phyloP scores from a whole-genome alignment of 768 basidiomycete species.

The Boletus vermiculosoides region DNA sequence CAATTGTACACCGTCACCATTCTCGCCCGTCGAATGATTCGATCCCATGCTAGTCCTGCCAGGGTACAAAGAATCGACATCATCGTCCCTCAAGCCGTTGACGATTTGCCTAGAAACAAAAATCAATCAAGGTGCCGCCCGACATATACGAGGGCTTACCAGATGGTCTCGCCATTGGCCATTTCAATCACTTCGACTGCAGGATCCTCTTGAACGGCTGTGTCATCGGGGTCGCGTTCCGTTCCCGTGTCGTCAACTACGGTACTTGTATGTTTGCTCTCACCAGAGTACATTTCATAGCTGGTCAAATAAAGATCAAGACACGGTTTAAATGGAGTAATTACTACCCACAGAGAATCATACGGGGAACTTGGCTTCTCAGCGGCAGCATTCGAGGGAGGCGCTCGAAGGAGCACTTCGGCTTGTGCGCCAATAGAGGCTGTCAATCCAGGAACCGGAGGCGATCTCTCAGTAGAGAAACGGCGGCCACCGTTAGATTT shows the following conservation, averaged over 20 bases:
- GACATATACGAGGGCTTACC: conserved; percentile 46
- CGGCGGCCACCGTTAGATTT: conserved; percentile 51
- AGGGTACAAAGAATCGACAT: conserved; percentile 65
- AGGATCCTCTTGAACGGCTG: conserved; percentile 45
- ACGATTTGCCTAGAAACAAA: conserved; percentile 61
- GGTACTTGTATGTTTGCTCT: conserved; percentile 41
- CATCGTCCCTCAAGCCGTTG: conserved; percentile 77
- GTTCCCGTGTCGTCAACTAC: conserved; percentile 36
- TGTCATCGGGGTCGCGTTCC: conserved; percentile 20
- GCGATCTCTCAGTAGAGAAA: conserved; percentile 65
- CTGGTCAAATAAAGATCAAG: conserved; percentile 39
- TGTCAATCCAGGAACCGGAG: conserved; percentile 68
- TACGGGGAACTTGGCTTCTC: conserved; percentile 73
- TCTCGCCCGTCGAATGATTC: conserved; percentile 57
- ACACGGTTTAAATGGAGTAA: conserved; percentile 14
- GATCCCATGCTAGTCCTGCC: conserved; percentile 72
- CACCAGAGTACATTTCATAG: conserved; percentile 78
- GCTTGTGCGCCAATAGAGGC: conserved; percentile 44
- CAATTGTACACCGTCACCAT: conserved; percentile 58
- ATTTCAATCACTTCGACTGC: conserved; percentile 79
- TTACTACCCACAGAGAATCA: conserved; percentile 68
- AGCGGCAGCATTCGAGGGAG: conserved; percentile 40
- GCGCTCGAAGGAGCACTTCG: conserved; percentile 40
- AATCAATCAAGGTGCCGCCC: not conserved
- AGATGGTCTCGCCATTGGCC: conserved; percentile 86